These are phyloP conservation scores for Amaranthus cruentus DNA, from an alignment of 148 eudicot species.

Conservation along the genomic window DNA sequence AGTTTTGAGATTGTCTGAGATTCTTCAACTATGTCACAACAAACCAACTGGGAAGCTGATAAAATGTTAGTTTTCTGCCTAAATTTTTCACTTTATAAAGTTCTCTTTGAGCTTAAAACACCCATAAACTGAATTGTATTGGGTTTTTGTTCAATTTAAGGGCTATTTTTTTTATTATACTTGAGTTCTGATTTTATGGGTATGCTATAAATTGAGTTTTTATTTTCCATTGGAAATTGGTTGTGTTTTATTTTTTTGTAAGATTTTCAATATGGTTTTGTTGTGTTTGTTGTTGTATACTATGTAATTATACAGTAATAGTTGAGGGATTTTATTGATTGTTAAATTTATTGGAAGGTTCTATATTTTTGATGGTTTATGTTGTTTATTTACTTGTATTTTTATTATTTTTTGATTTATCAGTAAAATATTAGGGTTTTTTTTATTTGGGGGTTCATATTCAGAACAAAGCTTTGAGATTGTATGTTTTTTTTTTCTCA, in stretches of 20 bases:
- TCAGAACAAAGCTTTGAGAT: neutral
- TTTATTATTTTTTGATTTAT: conserved; percentile 3
- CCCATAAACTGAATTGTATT: neutral
- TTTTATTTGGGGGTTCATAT: neutral
- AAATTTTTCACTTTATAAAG: neutral
- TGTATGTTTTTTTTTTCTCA: neutral
- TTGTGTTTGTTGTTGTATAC: conserved; percentile 9
- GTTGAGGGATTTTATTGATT: neutral
- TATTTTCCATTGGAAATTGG: too few relatives aligned
- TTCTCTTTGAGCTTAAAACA: neutral
- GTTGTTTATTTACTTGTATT: neutral
- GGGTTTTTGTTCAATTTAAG: neutral
- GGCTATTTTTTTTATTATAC: neutral
- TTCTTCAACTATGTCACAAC: conserved; percentile 37
- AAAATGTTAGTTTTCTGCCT: conserved; percentile 34
- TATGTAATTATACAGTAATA: too few relatives aligned
- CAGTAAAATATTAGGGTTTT: conserved; percentile 14
- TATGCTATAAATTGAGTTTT: too few relatives aligned
- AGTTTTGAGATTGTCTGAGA: conserved; percentile 1
- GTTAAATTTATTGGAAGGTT: neutral
- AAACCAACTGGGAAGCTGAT: conserved; percentile 49
- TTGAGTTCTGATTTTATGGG: neutral
- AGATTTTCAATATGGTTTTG: conserved; percentile 10
- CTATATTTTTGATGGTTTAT: conserved; percentile 5
- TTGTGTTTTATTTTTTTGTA: too few relatives aligned